Evolutionary conservation across 805 yeast genomes (phyloP).

Genomic region (Citeromyces nyonsensis): DNA sequence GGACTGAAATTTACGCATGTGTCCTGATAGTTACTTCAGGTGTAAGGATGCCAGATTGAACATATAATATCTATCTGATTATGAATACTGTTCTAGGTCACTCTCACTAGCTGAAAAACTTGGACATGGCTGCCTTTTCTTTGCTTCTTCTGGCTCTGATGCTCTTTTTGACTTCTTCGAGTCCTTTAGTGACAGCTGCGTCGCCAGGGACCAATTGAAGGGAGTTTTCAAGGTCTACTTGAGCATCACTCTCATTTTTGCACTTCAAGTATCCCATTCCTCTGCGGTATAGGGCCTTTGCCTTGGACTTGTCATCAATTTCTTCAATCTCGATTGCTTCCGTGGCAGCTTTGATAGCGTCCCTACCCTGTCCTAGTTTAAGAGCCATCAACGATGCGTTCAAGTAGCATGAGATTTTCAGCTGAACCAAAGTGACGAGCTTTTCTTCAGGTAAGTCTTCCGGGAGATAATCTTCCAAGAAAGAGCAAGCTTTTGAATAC

Average conservation of each 20-base stretch:
- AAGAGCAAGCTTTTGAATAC: conserved; percentile 58
- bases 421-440: conserved; percentile 26
- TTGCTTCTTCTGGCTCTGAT: conserved; percentile 42
- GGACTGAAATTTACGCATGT: conserved; percentile 1
- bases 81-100: background rate
- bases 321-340: conserved; percentile 49
- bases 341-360: conserved; percentile 42
- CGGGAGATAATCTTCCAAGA: conserved; percentile 61
- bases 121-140: conserved; percentile 62
- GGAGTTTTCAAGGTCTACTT: conserved; percentile 52
- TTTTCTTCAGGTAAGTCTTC: conserved; percentile 46
- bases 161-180: conserved; percentile 37
- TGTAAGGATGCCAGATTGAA: no score
- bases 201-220: conserved; percentile 51
- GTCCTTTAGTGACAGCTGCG: conserved; percentile 51
- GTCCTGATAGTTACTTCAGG: no score
- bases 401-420: conserved; percentile 50
- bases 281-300: conserved; percentile 80
- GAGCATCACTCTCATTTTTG: conserved; percentile 60
- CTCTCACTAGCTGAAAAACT: conserved; percentile 29
- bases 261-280: conserved; percentile 54
- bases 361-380: conserved; percentile 39
- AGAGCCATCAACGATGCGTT: conserved; percentile 65
- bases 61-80: no score
- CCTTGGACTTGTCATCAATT: conserved; percentile 50